phyloP scores from a whole-genome alignment of 2,329 filamentous ascomycete genomes.

The Aspergillus oerlinghausenensis region DNA sequence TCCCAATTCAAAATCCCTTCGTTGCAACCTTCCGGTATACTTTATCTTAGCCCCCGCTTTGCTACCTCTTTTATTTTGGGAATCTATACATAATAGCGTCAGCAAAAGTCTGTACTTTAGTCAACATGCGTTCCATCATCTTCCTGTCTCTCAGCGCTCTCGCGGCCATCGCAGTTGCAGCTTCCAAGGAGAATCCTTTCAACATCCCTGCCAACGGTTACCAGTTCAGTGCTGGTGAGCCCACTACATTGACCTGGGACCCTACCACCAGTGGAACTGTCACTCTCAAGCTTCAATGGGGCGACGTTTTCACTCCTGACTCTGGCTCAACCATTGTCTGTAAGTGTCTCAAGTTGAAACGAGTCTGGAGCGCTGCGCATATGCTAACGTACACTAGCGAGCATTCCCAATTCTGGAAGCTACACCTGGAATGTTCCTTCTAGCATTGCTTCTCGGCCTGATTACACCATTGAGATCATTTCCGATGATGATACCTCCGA shows the following conservation, averaged over 20 bases:
- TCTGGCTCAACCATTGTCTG: slow-evolving; percentile 40
- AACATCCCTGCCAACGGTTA: slow-evolving; percentile 42
- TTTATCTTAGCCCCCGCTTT: background rate
- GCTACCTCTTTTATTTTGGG: background rate
- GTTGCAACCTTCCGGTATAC: background rate
- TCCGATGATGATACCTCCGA: slow-evolving; percentile 40
- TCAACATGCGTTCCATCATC: slow-evolving; percentile 45
- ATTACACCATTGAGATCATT: slow-evolving; percentile 53
- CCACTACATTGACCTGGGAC: slow-evolving; percentile 46
- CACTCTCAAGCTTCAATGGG: slow-evolving; percentile 48
- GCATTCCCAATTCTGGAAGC: slow-evolving; percentile 46
- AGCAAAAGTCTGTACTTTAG: slow-evolving; percentile 1
- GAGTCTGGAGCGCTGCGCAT: background rate
- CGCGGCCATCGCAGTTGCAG: slow-evolving; percentile 41
- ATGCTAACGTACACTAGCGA: slow-evolving; percentile 30
- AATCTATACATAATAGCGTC: background rate
- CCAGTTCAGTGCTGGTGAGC: slow-evolving; percentile 43
- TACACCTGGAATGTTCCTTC: slow-evolving; percentile 46
- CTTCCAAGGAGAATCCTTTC: slow-evolving; percentile 45
- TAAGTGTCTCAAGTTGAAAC: slow-evolving; percentile 26
- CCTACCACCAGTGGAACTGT: slow-evolving; percentile 49
- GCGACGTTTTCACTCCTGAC: slow-evolving; percentile 37
- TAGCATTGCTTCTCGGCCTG: slow-evolving; percentile 37
- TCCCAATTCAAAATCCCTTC: background rate
- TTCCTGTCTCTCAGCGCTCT: slow-evolving; percentile 42